phyloP scores from a whole-genome alignment of 1,139 yeast species.

The Casaregolazyma suthepensis region DNA sequence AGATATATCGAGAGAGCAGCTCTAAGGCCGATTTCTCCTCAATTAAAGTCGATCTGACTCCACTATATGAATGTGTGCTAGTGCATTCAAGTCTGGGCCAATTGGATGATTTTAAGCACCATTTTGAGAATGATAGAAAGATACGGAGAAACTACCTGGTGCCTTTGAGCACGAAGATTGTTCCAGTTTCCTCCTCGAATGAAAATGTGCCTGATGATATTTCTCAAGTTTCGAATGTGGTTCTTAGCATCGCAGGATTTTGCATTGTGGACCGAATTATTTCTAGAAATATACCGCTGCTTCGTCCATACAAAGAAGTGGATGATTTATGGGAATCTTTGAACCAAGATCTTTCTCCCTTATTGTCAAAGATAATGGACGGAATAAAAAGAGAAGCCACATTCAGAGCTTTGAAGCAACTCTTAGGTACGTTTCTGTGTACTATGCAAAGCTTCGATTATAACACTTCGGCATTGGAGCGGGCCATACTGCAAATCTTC shows the following conservation, averaged over 20 bases:
- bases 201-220: conserved; percentile 14
- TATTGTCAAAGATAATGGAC: conserved; percentile 25
- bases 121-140: conserved; percentile 67
- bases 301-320: conserved; percentile 40
- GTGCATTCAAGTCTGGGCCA: conserved; percentile 74
- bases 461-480: conserved; percentile 55
- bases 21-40: conserved; percentile 36
- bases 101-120: conserved; percentile 50
- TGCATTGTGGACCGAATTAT: conserved; percentile 69
- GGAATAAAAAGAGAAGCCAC: conserved; percentile 32
- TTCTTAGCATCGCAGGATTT: conserved; percentile 67
- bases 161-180: conserved; percentile 36
- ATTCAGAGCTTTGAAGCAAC: conserved; percentile 45
- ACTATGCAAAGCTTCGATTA: conserved; percentile 70
- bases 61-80: conserved; percentile 74
- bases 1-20: conserved; percentile 50
- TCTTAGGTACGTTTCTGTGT: conserved; percentile 68
- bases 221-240: conserved; percentile 22
- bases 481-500: conserved; percentile 54
- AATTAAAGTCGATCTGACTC: conserved; percentile 54
- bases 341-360: conserved; percentile 30
- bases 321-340: conserved; percentile 77
- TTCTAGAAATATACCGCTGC: conserved; percentile 45
- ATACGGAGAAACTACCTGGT: conserved; percentile 69
- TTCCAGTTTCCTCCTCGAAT: conserved; percentile 4